Base-by-base conservation (phyloP, 2,329 filamentous ascomycete genomes). In the Xylariaceae sp. region DNA sequence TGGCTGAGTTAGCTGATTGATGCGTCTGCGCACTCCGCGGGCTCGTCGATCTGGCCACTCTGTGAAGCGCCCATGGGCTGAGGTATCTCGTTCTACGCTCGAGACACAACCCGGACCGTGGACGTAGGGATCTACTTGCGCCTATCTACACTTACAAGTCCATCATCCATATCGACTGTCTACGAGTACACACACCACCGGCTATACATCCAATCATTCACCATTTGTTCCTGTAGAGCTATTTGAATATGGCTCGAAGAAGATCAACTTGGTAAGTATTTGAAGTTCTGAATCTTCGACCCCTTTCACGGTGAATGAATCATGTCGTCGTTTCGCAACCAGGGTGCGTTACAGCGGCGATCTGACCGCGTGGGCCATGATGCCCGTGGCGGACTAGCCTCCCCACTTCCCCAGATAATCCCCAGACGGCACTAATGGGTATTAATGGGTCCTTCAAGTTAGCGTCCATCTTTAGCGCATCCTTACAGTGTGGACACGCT, bases 331-430 rank as follows among this genome's bases (percentile, higher is more conserved):
- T 51, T 37, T 52, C 17, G 52, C 52, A 34, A 44, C 37, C 34
- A 42, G 47, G 23, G 6, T 1, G 23, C 4, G 23, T 30, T 30
- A 30, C 23, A 30, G 23, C 23, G 23, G 23, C 23, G 23, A 30
- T 30, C 23, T 42, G 37, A 42, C 37, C 8, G 37, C 37, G 37
- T 42, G 37, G 37, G 11, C 37, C 4, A 13, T 42, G 37, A 42
- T 42, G 37, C 11, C 11, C 11, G 37, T 42, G 37, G 37, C 37
- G 37, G 11, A 42, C 60, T 56, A 59, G 53, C 30, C 35, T 50
- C 62, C 57, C 62, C 62, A 55, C 62, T 64, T 64, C 62, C 62
- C 62, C 62, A 58, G 62, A 64, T 50, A 37, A 13, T 47, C 37
- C 23, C 23, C 8, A 13, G 11, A 42, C 37, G 37, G 37, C 9